These are phyloP conservation scores for Pharus latifolius DNA, from an alignment of 176 grass and related monocot species.

Conservation along the genomic window DNA sequence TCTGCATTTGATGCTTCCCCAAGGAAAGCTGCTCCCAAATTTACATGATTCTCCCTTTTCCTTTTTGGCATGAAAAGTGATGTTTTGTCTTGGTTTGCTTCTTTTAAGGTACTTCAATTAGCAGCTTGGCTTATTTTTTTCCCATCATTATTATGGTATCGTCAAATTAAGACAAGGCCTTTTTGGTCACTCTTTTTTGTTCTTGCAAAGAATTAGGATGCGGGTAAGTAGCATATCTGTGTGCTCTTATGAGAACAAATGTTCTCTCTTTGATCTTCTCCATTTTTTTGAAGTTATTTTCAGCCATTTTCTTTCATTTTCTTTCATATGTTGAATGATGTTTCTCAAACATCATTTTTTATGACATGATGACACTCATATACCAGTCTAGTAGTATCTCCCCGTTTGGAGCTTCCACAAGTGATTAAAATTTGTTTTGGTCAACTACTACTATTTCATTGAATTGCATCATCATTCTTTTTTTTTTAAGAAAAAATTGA, in stretches of 20 bases:
- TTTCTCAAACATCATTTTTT: not conserved
- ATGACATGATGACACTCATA: not conserved
- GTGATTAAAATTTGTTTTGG: not conserved
- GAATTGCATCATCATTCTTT: not conserved
- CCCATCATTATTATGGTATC: not conserved
- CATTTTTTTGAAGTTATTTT: not conserved
- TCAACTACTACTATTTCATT: conserved; percentile 25
- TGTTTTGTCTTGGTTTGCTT: not conserved
- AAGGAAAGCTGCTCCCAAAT: not conserved
- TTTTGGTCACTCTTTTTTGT: no score
- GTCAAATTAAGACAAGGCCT: no score
- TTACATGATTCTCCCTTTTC: not conserved
- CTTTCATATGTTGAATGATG: not conserved
- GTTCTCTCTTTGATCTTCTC: not conserved
- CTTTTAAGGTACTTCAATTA: not conserved
- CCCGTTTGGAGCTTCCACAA: not conserved
- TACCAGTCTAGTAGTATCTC: not conserved
- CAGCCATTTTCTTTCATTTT: not conserved
- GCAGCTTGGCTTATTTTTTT: not conserved
- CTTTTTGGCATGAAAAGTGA: not conserved
- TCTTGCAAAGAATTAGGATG: not conserved
- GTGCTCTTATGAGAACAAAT: not conserved
- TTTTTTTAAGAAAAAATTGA: not conserved
- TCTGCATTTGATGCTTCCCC: not conserved
- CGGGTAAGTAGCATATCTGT: not conserved